Percentiles rank a stretch among this genome's conserved stretches.
phyloP scores from a whole-genome alignment of 1,139 yeast species.

The Diutina catenulata region DNA sequence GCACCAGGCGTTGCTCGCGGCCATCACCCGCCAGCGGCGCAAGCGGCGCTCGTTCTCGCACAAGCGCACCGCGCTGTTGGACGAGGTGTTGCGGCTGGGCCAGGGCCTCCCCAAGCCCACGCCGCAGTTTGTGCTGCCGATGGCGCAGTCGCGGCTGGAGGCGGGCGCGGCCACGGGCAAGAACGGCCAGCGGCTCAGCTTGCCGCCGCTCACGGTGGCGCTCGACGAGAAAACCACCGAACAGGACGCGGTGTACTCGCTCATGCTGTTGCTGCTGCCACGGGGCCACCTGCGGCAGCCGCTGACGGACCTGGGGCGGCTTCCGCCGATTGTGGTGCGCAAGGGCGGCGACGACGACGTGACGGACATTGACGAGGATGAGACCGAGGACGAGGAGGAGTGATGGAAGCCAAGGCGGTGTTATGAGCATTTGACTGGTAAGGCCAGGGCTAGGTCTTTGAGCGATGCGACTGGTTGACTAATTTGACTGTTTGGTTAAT shows the following conservation, averaged over 20 bases:
- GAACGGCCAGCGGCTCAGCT: too few species aligned
- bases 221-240: conserved; percentile 1
- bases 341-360: conserved; percentile 1
- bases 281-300: not conserved
- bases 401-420: too few species aligned
- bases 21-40: conserved; percentile 1
- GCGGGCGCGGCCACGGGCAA: not conserved
- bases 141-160: not conserved
- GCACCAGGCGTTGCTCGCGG: conserved; percentile 2
- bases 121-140: not conserved
- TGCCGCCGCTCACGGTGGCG: not conserved
- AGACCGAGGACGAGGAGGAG: conserved; percentile 5
- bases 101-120: not conserved
- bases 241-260: conserved; percentile 4
- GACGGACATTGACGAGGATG: conserved; percentile 4
- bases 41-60: conserved; percentile 1
- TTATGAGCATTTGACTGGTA: too few species aligned
- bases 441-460: too few species aligned
- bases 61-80: not conserved
- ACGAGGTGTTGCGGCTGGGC: conserved; percentile 4
- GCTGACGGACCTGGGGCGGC: not conserved
- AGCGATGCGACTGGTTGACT: too few species aligned
- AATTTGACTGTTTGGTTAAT: too few species aligned
- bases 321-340: conserved; percentile 3
- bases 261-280: conserved; percentile 4